A percentile compares a stretch with the other conserved stretches of the same genome.
phyloP scores from a whole-genome alignment of 2,329 filamentous ascomycete genomes.

The Fusarium sp. region DNA sequence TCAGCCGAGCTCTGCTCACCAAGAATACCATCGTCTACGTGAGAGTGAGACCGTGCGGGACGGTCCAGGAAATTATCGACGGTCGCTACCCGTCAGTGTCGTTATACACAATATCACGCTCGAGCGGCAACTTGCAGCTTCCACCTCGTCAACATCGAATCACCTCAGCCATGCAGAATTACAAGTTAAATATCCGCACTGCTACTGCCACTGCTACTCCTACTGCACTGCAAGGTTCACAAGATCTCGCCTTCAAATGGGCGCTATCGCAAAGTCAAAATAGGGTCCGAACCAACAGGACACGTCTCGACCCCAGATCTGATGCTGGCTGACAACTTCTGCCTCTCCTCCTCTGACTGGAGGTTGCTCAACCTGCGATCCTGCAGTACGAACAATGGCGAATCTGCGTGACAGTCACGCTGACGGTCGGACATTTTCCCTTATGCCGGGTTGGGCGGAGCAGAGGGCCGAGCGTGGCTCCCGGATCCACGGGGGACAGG shows the following conservation, averaged over 20 bases:
- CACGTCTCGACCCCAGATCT: slow-evolving; percentile 3
- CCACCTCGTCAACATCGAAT: slow-evolving; percentile 1
- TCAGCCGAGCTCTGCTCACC: neutral
- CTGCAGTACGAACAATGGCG: slow-evolving; percentile 18
- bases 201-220: no score
- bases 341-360: neutral
- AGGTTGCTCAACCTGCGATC: slow-evolving; percentile 36
- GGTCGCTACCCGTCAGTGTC: slow-evolving; percentile 12
- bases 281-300: slow-evolving; percentile 10
- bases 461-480: slow-evolving; percentile 20
- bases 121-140: slow-evolving; percentile 22
- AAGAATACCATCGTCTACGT: neutral
- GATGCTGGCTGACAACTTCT: slow-evolving; percentile 10
- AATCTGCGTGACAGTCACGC: slow-evolving; percentile 15
- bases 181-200: no score
- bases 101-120: slow-evolving; percentile 23
- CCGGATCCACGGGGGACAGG: slow-evolving; percentile 31
- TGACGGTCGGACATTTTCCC: slow-evolving; percentile 38
- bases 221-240: neutral
- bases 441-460: slow-evolving; percentile 19
- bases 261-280: slow-evolving; percentile 27
- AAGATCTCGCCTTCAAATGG: slow-evolving; percentile 4
- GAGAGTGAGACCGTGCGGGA: slow-evolving; percentile 12
- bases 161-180: no score
- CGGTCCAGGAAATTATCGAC: slow-evolving; percentile 21